Percentiles rank a stretch among this genome's conserved stretches.
phyloP scores from a whole-genome alignment of 768 basidiomycete species.

The Terana coerulea region DNA sequence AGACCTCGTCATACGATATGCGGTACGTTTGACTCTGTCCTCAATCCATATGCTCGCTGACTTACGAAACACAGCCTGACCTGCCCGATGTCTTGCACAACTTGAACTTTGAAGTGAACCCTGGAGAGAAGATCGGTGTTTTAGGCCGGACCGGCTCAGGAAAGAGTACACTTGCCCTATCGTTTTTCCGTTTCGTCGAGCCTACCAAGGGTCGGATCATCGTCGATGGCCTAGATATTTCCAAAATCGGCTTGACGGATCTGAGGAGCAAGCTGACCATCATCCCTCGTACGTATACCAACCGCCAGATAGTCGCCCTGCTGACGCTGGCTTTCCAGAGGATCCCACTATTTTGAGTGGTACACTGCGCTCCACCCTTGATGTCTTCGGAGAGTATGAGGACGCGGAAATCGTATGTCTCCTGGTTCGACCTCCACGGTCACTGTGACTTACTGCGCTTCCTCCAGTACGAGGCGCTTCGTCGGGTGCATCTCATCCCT shows the following conservation, averaged over 20 bases:
- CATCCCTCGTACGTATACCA: slow-evolving; percentile 54
- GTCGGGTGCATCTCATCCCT: slow-evolving; percentile 77
- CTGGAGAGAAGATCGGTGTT: slow-evolving; percentile 80
- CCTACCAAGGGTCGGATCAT: slow-evolving; percentile 70
- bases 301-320: neutral
- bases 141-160: slow-evolving; percentile 65
- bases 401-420: slow-evolving; percentile 72
- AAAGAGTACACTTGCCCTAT: slow-evolving; percentile 78
- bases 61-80: slow-evolving; percentile 57
- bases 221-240: slow-evolving; percentile 75
- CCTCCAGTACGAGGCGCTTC: slow-evolving; percentile 70
- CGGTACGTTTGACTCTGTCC: slow-evolving; percentile 43
- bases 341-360: slow-evolving; percentile 88
- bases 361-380: slow-evolving; percentile 72
- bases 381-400: slow-evolving; percentile 83
- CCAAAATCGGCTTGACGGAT: slow-evolving; percentile 76
- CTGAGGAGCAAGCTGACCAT: slow-evolving; percentile 75
- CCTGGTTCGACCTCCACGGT: neutral
- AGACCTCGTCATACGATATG: slow-evolving; percentile 72
- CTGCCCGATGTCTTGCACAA: slow-evolving; percentile 82
- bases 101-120: slow-evolving; percentile 66
- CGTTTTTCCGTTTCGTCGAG: slow-evolving; percentile 88
- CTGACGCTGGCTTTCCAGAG: slow-evolving; percentile 42
- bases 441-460: neutral
- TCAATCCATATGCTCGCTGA: slow-evolving; percentile 2